Conservation (phyloP, 441 rosid species). For the Pelargonium fulgidum region DNA sequence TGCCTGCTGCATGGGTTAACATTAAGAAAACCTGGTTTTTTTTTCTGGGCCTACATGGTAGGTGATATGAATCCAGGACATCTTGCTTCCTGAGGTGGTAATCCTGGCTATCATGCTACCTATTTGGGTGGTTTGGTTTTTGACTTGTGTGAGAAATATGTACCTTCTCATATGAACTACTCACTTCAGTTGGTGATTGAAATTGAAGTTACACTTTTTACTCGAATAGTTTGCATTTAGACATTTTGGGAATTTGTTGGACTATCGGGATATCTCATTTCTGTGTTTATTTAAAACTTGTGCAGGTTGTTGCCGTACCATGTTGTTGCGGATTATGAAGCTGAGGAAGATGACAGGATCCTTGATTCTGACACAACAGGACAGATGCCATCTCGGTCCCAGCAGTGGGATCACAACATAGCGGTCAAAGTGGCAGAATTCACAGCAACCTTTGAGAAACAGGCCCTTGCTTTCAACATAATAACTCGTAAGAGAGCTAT, state of each 20-base stretch:
- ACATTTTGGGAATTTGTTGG: slow-evolving; percentile 5
- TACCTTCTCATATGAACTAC: too few relatives aligned
- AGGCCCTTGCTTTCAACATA: slow-evolving; percentile 66
- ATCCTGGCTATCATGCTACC: too few relatives aligned
- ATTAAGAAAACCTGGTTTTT: too few relatives aligned
- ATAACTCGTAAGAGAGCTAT: slow-evolving; percentile 53
- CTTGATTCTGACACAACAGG: slow-evolving; percentile 80
- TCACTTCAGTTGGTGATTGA: not conserved
- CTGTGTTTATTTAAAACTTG: slow-evolving; percentile 15
- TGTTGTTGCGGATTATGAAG: slow-evolving; percentile 87
- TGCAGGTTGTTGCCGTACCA: slow-evolving; percentile 86
- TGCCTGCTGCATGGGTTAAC: too few relatives aligned
- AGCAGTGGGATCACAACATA: slow-evolving; percentile 83
- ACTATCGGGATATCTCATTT: slow-evolving; percentile 15
- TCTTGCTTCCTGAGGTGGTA: too few relatives aligned
- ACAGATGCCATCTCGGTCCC: slow-evolving; percentile 64
- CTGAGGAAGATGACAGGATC: slow-evolving; percentile 86
- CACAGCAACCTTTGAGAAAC: slow-evolving; percentile 80
- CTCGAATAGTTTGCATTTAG: not conserved
- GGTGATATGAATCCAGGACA: too few relatives aligned
- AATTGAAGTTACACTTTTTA: not conserved
- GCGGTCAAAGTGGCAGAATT: slow-evolving; percentile 85
- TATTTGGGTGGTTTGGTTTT: too few relatives aligned
- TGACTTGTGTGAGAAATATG: too few relatives aligned
- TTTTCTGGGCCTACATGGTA: too few relatives aligned